Evolutionary conservation across 2,329 filamentous ascomycete genomes (phyloP).

Genomic region (Aquanectria penicillioides): DNA sequence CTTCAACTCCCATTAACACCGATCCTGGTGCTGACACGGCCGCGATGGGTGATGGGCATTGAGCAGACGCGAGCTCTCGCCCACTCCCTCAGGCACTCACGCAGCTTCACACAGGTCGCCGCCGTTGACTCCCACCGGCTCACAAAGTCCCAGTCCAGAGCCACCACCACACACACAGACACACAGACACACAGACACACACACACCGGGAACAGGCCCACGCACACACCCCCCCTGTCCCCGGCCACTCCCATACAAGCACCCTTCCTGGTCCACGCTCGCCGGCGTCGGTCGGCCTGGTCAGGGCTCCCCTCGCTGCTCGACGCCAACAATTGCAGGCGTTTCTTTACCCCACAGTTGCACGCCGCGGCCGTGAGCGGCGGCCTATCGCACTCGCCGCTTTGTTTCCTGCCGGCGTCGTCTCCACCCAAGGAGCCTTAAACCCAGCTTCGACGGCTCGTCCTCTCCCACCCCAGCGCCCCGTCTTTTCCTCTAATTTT

Average conservation of each 20-base stretch:
- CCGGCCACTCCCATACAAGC: constrained; percentile 5
- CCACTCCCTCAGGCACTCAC: too few species aligned
- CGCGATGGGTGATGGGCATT: neutral
- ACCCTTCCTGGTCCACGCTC: constrained; percentile 9
- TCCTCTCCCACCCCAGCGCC: constrained; percentile 35
- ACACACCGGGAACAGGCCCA: neutral
- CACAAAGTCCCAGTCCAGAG: too few species aligned
- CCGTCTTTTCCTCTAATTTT: constrained; percentile 29
- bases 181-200: constrained; percentile 5
- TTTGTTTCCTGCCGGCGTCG: constrained; percentile 29
- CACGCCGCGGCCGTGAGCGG: constrained; percentile 34
- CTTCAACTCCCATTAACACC: constrained; percentile 1
- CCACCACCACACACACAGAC: neutral
- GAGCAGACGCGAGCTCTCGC: too few species aligned
- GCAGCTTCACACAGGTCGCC: too few species aligned
- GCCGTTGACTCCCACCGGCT: too few species aligned
- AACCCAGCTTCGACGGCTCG: constrained; percentile 41
- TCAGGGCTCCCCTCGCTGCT: constrained; percentile 18
- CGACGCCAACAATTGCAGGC: constrained; percentile 27
- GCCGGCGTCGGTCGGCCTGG: constrained; percentile 7
- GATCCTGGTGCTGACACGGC: neutral
- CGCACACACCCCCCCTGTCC: constrained; percentile 16
- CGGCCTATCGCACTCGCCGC: constrained; percentile 39
- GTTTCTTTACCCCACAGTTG: constrained; percentile 42
- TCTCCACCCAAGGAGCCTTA: constrained; percentile 39